Conservation (phyloP, 2,329 filamentous ascomycete genomes). For the Apiospora saccharicola region DNA sequence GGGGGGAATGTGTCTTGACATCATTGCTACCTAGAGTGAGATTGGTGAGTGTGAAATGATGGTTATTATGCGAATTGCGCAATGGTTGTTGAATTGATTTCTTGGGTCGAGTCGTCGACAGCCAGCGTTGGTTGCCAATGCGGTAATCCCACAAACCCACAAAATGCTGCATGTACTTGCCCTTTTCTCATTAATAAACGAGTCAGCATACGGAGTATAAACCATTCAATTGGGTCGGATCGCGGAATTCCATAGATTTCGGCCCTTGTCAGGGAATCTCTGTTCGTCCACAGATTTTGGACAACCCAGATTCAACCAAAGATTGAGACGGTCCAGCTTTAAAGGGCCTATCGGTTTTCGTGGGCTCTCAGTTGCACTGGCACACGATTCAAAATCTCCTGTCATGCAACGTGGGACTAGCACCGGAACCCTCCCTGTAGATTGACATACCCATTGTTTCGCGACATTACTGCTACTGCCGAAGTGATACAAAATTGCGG, state of each 20-base stretch:
- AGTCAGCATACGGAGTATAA: slow-evolving; percentile 3
- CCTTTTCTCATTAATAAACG: not conserved
- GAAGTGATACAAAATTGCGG: slow-evolving; percentile 4
- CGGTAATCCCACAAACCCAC: not conserved
- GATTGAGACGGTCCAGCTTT: not conserved
- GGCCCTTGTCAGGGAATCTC: not conserved
- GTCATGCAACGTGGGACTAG: not conserved
- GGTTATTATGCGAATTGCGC: not conserved
- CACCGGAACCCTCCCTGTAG: not conserved
- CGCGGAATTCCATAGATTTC: not conserved
- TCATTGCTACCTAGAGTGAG: not conserved
- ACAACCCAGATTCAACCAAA: not conserved
- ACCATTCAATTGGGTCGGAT: slow-evolving; percentile 15
- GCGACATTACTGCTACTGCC: not conserved
- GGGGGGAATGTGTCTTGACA: not conserved
- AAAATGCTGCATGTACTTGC: slow-evolving; percentile 10
- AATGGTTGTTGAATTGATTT: too few species aligned
- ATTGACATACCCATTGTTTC: not conserved
- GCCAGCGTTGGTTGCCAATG: not conserved
- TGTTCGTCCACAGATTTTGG: not conserved
- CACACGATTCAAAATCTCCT: not conserved
- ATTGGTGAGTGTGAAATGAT: not conserved
- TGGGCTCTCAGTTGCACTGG: not conserved
- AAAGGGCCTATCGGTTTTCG: not conserved
- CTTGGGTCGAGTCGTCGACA: not conserved